These are phyloP conservation scores for Collybia nuda DNA, from an alignment of 768 basidiomycete genomes.

Conservation along the genomic window DNA sequence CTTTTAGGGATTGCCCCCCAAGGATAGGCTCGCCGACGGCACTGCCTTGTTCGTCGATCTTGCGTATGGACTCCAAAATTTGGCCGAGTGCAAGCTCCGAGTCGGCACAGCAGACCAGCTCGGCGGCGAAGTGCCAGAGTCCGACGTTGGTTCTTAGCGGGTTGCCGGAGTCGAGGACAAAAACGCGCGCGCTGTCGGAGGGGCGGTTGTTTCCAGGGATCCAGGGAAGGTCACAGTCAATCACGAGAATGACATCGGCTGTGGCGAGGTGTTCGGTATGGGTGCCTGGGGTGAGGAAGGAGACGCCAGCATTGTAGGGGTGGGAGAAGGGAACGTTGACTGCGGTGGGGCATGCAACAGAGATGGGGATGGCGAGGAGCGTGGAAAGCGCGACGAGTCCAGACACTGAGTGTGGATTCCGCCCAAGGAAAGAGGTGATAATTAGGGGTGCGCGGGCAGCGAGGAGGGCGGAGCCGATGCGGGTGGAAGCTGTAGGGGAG, in stretches of 20 bases:
- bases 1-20: conserved; percentile 12
- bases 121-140: conserved; percentile 53
- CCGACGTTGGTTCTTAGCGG: conserved; percentile 54
- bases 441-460: conserved; percentile 57
- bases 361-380: conserved; percentile 54
- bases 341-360: conserved; percentile 46
- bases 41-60: conserved; percentile 18
- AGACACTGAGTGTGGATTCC: conserved; percentile 45
- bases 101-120: conserved; percentile 60
- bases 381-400: conserved; percentile 48
- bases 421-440: conserved; percentile 62
- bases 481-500: conserved; percentile 30
- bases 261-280: conserved; percentile 46
- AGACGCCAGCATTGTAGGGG: conserved; percentile 50
- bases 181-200: conserved; percentile 42
- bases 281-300: conserved; percentile 44
- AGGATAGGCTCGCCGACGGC: conserved; percentile 6
- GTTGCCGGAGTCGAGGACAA: conserved; percentile 62
- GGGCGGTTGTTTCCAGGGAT: conserved; percentile 51
- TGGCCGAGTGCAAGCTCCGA: conserved; percentile 49
- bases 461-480: conserved; percentile 49
- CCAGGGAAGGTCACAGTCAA: conserved; percentile 73
- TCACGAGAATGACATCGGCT: conserved; percentile 62
- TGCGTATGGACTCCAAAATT: conserved; percentile 35
- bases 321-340: conserved; percentile 60